Conservation (phyloP, 495 filamentous ascomycete genomes). For the Clohesyomyces aquaticus region DNA sequence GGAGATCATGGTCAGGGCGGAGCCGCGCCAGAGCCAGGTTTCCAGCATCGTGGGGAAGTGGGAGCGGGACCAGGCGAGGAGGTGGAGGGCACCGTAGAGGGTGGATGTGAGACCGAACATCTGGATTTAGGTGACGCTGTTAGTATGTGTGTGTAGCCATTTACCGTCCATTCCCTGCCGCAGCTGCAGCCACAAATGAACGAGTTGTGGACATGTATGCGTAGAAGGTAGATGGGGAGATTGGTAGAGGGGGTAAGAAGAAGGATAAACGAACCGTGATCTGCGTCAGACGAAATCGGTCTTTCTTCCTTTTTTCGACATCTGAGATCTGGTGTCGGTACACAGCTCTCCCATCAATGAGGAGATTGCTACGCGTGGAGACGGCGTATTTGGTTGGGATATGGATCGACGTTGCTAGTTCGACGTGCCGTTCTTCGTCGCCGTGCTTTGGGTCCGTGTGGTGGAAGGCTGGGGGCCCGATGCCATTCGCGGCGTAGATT, state of each 20-base stretch:
- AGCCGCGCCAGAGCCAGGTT: constrained; percentile 23
- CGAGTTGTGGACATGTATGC: too few relatives aligned
- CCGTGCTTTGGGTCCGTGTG: too few relatives aligned
- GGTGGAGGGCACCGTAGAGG: constrained; percentile 19
- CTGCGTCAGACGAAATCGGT: neutral
- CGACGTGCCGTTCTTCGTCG: neutral
- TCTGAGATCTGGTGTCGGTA: neutral
- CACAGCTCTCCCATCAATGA: constrained; percentile 25
- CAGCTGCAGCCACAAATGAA: too few relatives aligned
- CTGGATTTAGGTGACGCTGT: too few relatives aligned
- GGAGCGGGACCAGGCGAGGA: constrained; percentile 8
- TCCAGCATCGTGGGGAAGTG: constrained; percentile 19
- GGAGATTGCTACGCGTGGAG: constrained; percentile 14
- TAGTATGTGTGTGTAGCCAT: too few relatives aligned
- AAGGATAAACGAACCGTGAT: neutral
- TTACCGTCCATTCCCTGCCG: too few relatives aligned
- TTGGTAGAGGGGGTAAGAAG: too few relatives aligned
- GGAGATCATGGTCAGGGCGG: constrained; percentile 1
- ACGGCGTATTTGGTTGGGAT: constrained; percentile 14
- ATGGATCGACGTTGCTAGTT: neutral
- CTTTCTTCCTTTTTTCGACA: neutral
- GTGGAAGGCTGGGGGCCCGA: too few relatives aligned
- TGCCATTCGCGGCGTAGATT: neutral
- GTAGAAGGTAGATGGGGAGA: too few relatives aligned
- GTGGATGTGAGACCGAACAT: neutral